Evolutionary conservation across 176 grass and related monocot genomes (phyloP), one percentile per base, ranked within the genome.

Genomic region (Rhynchospora tenuis): DNA sequence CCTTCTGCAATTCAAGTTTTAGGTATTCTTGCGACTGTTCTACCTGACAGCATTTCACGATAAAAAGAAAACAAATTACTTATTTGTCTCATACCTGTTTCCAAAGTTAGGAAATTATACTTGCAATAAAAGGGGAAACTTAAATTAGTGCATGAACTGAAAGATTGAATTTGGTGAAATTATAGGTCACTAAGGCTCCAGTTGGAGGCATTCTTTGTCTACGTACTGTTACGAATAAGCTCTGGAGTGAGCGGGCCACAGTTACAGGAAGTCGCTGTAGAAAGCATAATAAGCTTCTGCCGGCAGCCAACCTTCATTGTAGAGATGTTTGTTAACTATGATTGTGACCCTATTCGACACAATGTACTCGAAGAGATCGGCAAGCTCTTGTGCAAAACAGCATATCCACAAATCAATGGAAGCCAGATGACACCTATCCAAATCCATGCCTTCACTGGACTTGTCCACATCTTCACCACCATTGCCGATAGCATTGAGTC

Each of bases 251-350:
- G n/a, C 19, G 95, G 88, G 0, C 11, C 69, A 17, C 90, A 91
- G 77, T 81, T 98, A 44, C 92, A 98, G 91, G 95, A 98, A 84
- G 95, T 98, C 6, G 92, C 95, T 0, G 62, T 98, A 9, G 92
- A 98, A 83, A 93, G 89, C 28, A 82, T 95, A 56, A 77, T 93
- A 47, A 91, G 95, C 69, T 98, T 98, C 86, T 95, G 91, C 79
- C 90, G 91, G 42, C 95, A 95, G 45, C 89, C 95, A 22, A 91
- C 91, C 15, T 98, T 98, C 64, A 89, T 91, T 13, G 89, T 98
- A 19, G 95, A 98, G 86, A 91, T 89, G 81, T 98, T 93, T 85
- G 95, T 98, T 2, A 98, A 98, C 83, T 98, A 95, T 84, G 95
- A 98, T 85, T 95, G 95, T 86, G 95, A 98, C 63, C 95, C 95